These are phyloP conservation scores for Fragaria vesca DNA, from an alignment of 306 rosid species.

Conservation along the genomic window DNA sequence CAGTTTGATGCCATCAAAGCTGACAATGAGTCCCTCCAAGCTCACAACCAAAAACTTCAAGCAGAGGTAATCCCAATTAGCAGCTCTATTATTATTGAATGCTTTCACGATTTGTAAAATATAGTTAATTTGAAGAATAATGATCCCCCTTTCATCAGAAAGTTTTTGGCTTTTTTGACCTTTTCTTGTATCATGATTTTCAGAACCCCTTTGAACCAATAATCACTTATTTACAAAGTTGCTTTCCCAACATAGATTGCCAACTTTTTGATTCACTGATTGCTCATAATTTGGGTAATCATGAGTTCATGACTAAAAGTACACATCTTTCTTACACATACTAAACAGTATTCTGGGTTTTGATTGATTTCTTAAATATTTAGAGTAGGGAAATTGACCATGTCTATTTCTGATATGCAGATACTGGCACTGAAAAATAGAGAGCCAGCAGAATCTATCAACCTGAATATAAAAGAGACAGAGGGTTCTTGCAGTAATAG, in stretches of 20 bases:
- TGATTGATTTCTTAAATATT: neutral
- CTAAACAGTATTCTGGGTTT: neutral
- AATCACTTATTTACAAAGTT: slow-evolving; percentile 36
- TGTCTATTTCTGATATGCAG: slow-evolving; percentile 33
- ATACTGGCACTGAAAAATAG: slow-evolving; percentile 84
- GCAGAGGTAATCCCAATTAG: slow-evolving; percentile 53
- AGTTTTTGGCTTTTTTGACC: slow-evolving; percentile 39
- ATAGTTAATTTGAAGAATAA: slow-evolving; percentile 27
- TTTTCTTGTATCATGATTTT: slow-evolving; percentile 26
- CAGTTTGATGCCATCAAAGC: slow-evolving; percentile 74
- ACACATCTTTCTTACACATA: slow-evolving; percentile 16
- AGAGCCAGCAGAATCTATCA: slow-evolving; percentile 94
- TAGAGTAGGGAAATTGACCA: neutral
- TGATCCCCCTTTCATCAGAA: slow-evolving; percentile 22
- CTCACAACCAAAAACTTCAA: slow-evolving; percentile 82
- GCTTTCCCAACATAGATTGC: slow-evolving; percentile 22
- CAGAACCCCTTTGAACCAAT: slow-evolving; percentile 37
- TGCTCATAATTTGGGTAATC: slow-evolving; percentile 36
- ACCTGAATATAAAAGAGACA: slow-evolving; percentile 87
- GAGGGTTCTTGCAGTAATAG: slow-evolving; percentile 97
- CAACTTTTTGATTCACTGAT: slow-evolving; percentile 28
- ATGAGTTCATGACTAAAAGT: slow-evolving; percentile 20
- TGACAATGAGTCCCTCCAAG: slow-evolving; percentile 71
- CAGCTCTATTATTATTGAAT: neutral
- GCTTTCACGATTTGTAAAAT: slow-evolving; percentile 18